Conservation (phyloP, 2,329 filamentous ascomycete genomes). For the Hypoxylon sp. region DNA sequence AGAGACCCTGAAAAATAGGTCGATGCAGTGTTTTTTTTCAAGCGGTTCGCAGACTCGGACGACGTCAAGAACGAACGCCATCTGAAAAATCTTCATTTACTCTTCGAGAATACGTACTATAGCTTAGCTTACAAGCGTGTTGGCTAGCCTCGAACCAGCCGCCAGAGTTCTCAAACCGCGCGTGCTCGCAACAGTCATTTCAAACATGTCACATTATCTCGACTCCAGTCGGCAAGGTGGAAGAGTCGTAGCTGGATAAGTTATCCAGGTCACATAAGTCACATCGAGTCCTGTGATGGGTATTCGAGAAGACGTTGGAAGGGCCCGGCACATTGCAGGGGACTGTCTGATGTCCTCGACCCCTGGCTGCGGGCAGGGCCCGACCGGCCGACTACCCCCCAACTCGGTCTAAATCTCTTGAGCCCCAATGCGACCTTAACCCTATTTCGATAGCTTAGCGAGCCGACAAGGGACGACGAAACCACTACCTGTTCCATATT, state of each 20-base stretch:
- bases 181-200: constrained; percentile 12
- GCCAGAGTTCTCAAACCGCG: constrained; percentile 21
- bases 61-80: too few relatives aligned
- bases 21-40: not conserved
- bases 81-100: constrained; percentile 1
- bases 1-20: not conserved
- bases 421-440: constrained; percentile 39
- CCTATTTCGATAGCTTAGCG: constrained; percentile 40
- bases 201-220: not conserved
- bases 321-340: constrained; percentile 33
- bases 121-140: not conserved
- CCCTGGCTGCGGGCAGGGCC: constrained; percentile 31
- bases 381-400: constrained; percentile 18
- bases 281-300: constrained; percentile 16
- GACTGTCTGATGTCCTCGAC: constrained; percentile 35
- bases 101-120: not conserved
- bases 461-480: constrained; percentile 55
- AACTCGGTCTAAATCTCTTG: constrained; percentile 36
- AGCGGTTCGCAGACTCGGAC: constrained; percentile 5
- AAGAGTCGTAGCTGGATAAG: not conserved
- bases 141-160: not conserved
- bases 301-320: constrained; percentile 6
- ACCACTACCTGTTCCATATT: constrained; percentile 56
- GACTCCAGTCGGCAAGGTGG: constrained; percentile 4
- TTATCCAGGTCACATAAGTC: constrained; percentile 6